Percentiles rank a stretch among this genome's conserved stretches.
These are phyloP conservation scores for Diplodia intermedia DNA, from an alignment of 2,329 filamentous ascomycete species.

Conservation along the genomic window DNA sequence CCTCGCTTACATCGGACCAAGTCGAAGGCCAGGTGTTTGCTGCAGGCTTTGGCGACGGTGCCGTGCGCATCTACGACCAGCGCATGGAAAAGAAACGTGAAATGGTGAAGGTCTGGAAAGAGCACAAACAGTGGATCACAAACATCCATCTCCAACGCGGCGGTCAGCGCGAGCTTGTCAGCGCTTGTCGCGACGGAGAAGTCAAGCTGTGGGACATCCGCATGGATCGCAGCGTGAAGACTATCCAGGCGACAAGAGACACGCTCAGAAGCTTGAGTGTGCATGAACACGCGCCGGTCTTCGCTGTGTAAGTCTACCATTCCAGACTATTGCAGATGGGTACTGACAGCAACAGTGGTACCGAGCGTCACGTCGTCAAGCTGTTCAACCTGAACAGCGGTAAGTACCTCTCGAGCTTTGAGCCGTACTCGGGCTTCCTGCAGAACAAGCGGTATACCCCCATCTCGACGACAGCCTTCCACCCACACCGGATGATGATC, in stretches of 20 bases:
- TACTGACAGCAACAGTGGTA: slow-evolving; percentile 68
- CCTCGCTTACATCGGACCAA: slow-evolving; percentile 93
- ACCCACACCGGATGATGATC: slow-evolving; percentile 91
- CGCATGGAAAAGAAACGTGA: slow-evolving; percentile 81
- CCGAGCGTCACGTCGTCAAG: slow-evolving; percentile 85
- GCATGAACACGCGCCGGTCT: slow-evolving; percentile 95
- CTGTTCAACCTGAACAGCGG: slow-evolving; percentile 86
- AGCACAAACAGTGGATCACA: slow-evolving; percentile 94
- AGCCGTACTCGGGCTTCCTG: slow-evolving; percentile 89
- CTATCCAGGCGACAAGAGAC: slow-evolving; percentile 76
- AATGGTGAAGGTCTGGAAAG: slow-evolving; percentile 97
- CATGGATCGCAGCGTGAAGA: slow-evolving; percentile 77
- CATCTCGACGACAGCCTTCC: slow-evolving; percentile 90
- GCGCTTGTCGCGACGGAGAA: slow-evolving; percentile 88
- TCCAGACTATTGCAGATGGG: neutral
- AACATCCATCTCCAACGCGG: slow-evolving; percentile 97
- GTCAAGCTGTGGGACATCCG: slow-evolving; percentile 96
- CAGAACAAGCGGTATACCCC: slow-evolving; percentile 80
- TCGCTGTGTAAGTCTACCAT: slow-evolving; percentile 75
- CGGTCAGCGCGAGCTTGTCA: slow-evolving; percentile 88
- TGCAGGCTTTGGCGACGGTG: slow-evolving; percentile 94
- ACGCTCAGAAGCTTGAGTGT: slow-evolving; percentile 85
- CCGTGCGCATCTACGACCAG: slow-evolving; percentile 92
- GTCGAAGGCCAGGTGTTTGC: slow-evolving; percentile 97
- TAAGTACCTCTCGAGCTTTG: slow-evolving; percentile 77